phyloP scores from a whole-genome alignment of 2,329 filamentous ascomycete species.

The Clonostachys solani region DNA sequence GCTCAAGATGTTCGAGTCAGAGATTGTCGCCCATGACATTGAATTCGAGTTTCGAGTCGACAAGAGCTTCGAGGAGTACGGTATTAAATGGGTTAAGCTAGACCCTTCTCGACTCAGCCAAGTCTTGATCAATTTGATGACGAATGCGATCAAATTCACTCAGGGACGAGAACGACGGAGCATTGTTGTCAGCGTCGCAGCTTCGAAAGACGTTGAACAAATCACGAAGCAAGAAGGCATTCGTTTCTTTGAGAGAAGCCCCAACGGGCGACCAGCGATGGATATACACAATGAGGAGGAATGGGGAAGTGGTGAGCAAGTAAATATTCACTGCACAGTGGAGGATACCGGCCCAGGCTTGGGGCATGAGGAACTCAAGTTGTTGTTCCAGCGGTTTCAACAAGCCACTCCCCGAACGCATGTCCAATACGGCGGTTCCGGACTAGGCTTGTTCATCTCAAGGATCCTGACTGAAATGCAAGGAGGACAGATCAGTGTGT shows the following conservation, averaged over 20 bases:
- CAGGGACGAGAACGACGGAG: constrained; percentile 52
- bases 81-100: constrained; percentile 67
- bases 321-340: constrained; percentile 71
- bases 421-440: constrained; percentile 68
- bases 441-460: constrained; percentile 71
- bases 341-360: constrained; percentile 68
- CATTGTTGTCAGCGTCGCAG: constrained; percentile 63
- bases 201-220: constrained; percentile 47
- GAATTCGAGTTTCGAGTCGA: constrained; percentile 66
- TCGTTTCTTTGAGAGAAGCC: constrained; percentile 41
- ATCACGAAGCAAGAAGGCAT: constrained; percentile 28
- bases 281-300: constrained; percentile 50
- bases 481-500: constrained; percentile 73
- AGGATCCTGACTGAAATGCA: constrained; percentile 72
- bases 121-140: constrained; percentile 72
- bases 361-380: constrained; percentile 58
- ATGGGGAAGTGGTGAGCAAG: constrained; percentile 68
- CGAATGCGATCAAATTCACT: constrained; percentile 62
- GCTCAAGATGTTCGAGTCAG: constrained; percentile 75
- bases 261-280: constrained; percentile 22
- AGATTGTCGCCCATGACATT: constrained; percentile 69
- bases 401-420: constrained; percentile 67
- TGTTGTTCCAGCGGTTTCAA: constrained; percentile 65
- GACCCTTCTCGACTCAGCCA: constrained; percentile 73
- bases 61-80: constrained; percentile 59